Conservation (phyloP, 768 basidiomycete species). For the Leccinum broughii region DNA sequence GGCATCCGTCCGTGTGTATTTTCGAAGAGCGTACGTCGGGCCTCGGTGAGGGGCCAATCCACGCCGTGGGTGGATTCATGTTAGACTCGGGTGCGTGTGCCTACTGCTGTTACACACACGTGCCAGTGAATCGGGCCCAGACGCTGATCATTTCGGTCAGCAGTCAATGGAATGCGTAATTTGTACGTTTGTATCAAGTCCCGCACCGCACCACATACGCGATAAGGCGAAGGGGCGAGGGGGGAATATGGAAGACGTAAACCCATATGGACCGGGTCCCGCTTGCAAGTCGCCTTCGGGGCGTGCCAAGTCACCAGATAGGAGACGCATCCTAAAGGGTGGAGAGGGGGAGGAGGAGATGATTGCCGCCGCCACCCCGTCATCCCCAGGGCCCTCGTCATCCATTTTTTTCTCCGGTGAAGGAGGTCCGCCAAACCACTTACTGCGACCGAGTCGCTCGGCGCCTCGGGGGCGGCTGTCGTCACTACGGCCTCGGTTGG, state of each 20-base stretch:
- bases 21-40: slow-evolving; percentile 3
- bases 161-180: neutral
- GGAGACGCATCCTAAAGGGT: neutral
- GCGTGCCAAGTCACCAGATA: neutral
- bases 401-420: neutral
- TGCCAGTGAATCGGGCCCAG: neutral
- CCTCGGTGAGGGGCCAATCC: neutral
- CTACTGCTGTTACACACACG: neutral
- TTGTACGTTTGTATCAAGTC: neutral
- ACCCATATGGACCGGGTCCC: slow-evolving; percentile 4
- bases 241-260: neutral
- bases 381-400: neutral
- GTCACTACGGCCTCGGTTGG: neutral
- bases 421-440: neutral
- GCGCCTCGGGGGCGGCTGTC: neutral
- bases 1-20: slow-evolving; percentile 4
- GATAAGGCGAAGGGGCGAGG: slow-evolving; percentile 4
- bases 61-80: neutral
- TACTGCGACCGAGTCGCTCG: neutral
- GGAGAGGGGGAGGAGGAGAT: neutral
- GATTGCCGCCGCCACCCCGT: neutral
- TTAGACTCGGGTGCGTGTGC: slow-evolving; percentile 6
- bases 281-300: neutral
- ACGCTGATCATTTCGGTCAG: neutral
- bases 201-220: neutral